Evolutionary conservation across 1,139 yeast genomes (phyloP), one percentile per base, ranked within the genome.

Genomic region (Saccharomycopsis crataegensis): DNA sequence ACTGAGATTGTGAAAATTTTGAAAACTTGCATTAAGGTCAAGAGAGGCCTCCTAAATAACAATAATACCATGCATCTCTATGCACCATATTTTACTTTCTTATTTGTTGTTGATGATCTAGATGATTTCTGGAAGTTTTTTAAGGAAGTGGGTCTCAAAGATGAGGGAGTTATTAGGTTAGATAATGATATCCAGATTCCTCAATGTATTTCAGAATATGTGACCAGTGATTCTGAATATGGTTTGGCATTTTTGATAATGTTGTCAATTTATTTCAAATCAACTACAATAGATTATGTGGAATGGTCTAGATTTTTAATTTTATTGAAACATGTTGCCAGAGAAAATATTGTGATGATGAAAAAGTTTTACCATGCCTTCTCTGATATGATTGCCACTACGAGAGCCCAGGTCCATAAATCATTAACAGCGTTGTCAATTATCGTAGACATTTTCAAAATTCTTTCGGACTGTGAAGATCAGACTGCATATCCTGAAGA

Each of bases 291-390:
- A 8, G 80, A 77, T 61, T 83, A 79, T 53, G 69, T 72, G 3
- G 73, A 79, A 57, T 80, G 76, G 53, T 61, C 74, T 11, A 76
- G 82, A 53, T 84, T 81, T 59, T 68, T 86, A 51, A 69, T 73
- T 11, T 65, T 85, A 17, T 69, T 78, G 63, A 36, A 36, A 55
- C 68, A 75, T 58, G 62, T 80, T 54, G 73, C 78, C 50, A 64
- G 65, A 41, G 59, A 62, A 47, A 67, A 68, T 50, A 72, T 71
- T 14, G 63, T 64, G 8, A 58, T 71, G 38, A 75, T 78, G 14
- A 67, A 74, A 58, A 67, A 69, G 57, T 67, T 79, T 12, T 79
- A 74, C 59, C 75, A 73, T 54, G 67, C 75, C 17, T 62, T 80
- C 8, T 70, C 70, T 53, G 62, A 65, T 1, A 70, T 73, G 8